Base-by-base conservation (phyloP, 371 early-diverging fungal species). In the Mortierella sp. region DNA sequence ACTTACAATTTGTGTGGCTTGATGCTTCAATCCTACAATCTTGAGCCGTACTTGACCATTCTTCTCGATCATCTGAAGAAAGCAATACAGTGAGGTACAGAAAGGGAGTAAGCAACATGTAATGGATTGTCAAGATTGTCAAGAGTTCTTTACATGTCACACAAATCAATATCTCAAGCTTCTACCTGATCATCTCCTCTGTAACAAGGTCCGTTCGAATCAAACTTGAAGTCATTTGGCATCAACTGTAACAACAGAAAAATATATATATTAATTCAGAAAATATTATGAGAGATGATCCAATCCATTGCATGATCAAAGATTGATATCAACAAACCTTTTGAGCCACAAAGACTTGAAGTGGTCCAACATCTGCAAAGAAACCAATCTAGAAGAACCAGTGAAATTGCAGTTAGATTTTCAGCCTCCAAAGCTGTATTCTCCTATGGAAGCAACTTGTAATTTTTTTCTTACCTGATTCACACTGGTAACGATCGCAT, bases 301-400 rank as follows among this genome's bases (percentile, higher is more conserved):
- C n/a, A 61, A 55, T n/a, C n/a, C n/a, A n/a, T 31, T 6, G 22
- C 6, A 10, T 26, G 28, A 26, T 26, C 23, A 53, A 2, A 32
- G 40, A 0, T 28, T 35, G 54, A 45, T 45, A 65, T 10, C 19
- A 23, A 59, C 63, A 2, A 53, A 96, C 97, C 80, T 96, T 93
- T 43, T 86, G 91, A 1, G 98, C 95, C 8, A 99, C 96, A 89
- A 99, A 99, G 13, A 99, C 94, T 76, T 94, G 91, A 32, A 99
- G 86, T 1, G 99, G 99, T 1, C 99, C 99, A 22, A 96, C 96
- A 67, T 96, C 96, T 13, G 95, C 97, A 85, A 98, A 98, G 79
- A 99, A 96, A 7, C 99, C 99, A 90, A 98, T 94, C 93, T 94
- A 82, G 3, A 66, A 23, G 53, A 53, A 26, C 3, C 15, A 26